These are phyloP conservation scores for Pichia sp. DNA, from an alignment of 1,139 yeast genomes.

Conservation along the genomic window DNA sequence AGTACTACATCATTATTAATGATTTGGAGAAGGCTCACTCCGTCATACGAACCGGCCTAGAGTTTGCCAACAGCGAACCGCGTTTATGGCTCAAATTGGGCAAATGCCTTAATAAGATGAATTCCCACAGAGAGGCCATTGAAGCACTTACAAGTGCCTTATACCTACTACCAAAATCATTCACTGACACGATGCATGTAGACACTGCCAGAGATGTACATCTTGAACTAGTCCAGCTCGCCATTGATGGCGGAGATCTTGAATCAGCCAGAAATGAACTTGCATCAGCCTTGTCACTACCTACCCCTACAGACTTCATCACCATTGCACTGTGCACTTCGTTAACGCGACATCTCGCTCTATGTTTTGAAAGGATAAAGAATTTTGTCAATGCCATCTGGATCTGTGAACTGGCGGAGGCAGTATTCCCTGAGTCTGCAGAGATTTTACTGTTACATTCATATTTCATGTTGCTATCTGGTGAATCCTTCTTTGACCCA, in stretches of 20 bases:
- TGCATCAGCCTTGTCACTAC: conserved; percentile 40
- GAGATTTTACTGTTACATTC: conserved; percentile 41
- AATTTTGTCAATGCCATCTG: conserved; percentile 41
- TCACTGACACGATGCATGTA: conserved; percentile 34
- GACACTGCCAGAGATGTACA: conserved; percentile 47
- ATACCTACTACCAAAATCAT: conserved; percentile 31
- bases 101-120: conserved; percentile 36
- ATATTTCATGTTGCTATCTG: conserved; percentile 34
- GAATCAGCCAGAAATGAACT: conserved; percentile 42
- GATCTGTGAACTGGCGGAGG: conserved; percentile 42
- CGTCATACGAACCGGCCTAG: conserved; percentile 40
- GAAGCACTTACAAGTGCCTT: conserved; percentile 35
- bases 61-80: conserved; percentile 35
- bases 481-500: conserved; percentile 27
- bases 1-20: conserved; percentile 40
- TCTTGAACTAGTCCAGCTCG: conserved; percentile 46
- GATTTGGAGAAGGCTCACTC: conserved; percentile 47
- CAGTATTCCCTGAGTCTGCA: conserved; percentile 38
- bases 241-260: conserved; percentile 44
- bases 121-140: conserved; percentile 39
- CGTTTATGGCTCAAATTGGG: conserved; percentile 42
- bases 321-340: conserved; percentile 29
- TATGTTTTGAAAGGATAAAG: conserved; percentile 43
- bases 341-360: conserved; percentile 45
- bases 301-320: conserved; percentile 39